Conservation (phyloP, 495 filamentous ascomycete species). For the Aspergillus taichungensis region DNA sequence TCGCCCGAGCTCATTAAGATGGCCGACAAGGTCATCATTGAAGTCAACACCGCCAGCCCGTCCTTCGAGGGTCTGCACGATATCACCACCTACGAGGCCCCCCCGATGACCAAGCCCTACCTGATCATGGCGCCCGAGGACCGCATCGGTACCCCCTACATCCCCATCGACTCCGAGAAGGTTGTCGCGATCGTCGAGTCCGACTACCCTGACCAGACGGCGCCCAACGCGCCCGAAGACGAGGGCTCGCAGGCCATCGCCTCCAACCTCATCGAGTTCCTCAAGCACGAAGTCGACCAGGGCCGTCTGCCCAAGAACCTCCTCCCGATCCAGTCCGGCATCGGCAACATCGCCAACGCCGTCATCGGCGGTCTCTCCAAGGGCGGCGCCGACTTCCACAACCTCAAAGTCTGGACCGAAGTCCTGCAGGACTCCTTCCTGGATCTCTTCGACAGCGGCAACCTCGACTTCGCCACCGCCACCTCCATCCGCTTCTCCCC, state of each 20-base stretch:
- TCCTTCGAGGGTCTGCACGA: slow-evolving; percentile 87
- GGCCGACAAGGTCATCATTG: slow-evolving; percentile 88
- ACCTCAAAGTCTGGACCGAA: slow-evolving; percentile 90
- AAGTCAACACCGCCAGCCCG: slow-evolving; percentile 82
- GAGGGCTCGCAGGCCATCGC: slow-evolving; percentile 65
- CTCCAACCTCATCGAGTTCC: slow-evolving; percentile 75
- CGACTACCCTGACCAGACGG: slow-evolving; percentile 75
- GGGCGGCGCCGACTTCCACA: slow-evolving; percentile 67
- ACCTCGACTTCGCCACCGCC: slow-evolving; percentile 84
- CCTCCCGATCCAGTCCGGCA: slow-evolving; percentile 79
- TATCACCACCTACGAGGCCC: slow-evolving; percentile 78
- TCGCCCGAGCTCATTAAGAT: slow-evolving; percentile 81
- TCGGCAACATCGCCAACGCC: slow-evolving; percentile 92
- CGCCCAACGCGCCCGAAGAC: slow-evolving; percentile 68
- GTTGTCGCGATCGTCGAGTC: slow-evolving; percentile 81
- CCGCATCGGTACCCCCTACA: slow-evolving; percentile 73
- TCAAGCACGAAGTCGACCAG: slow-evolving; percentile 68
- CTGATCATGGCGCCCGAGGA: slow-evolving; percentile 73
- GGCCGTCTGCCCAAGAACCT: slow-evolving; percentile 71
- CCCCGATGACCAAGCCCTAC: slow-evolving; percentile 75
- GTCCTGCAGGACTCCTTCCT: slow-evolving; percentile 92
- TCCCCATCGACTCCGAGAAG: slow-evolving; percentile 84
- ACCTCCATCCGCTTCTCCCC: slow-evolving; percentile 90
- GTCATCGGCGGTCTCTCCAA: slow-evolving; percentile 78
- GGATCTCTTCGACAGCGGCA: slow-evolving; percentile 84